These are phyloP conservation scores for Syzygium oleosum DNA, from an alignment of 345 rosid genomes.

Conservation along the genomic window DNA sequence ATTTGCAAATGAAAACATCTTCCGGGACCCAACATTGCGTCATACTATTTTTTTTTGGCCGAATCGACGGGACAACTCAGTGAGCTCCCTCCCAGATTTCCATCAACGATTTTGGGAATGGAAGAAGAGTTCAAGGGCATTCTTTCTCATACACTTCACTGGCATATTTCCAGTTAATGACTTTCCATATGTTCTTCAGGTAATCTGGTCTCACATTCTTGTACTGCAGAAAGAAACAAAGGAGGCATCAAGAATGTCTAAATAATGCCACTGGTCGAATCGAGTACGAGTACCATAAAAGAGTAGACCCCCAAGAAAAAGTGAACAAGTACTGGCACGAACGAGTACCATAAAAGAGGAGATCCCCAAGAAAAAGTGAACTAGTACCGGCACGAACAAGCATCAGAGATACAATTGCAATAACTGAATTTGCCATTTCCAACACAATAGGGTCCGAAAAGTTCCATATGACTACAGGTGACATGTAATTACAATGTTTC, in stretches of 20 bases:
- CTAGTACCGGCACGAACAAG: not conserved
- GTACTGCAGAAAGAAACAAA: constrained; percentile 8
- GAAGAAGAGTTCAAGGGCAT: not conserved
- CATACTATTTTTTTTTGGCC: not conserved
- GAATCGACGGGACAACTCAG: not conserved
- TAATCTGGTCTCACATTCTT: constrained; percentile 27
- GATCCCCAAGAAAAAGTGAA: not conserved
- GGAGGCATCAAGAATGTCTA: not conserved
- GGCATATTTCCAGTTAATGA: constrained; percentile 79
- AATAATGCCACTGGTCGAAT: not conserved
- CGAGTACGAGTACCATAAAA: not conserved
- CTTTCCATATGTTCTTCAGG: constrained; percentile 86
- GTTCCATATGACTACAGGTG: not conserved
- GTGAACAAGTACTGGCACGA: not conserved
- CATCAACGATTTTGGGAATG: not conserved
- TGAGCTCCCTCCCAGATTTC: constrained; percentile 31
- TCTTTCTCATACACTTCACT: constrained; percentile 42
- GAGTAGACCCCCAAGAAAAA: not conserved
- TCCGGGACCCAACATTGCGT: not conserved
- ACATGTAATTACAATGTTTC: not conserved
- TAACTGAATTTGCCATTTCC: not conserved
- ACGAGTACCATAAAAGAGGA: not conserved
- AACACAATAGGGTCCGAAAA: not conserved
- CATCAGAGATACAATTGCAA: not conserved
- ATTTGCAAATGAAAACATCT: not conserved